Evolutionary conservation across 2,329 filamentous ascomycete genomes (phyloP).

Genomic region (Ophiostoma ips): DNA sequence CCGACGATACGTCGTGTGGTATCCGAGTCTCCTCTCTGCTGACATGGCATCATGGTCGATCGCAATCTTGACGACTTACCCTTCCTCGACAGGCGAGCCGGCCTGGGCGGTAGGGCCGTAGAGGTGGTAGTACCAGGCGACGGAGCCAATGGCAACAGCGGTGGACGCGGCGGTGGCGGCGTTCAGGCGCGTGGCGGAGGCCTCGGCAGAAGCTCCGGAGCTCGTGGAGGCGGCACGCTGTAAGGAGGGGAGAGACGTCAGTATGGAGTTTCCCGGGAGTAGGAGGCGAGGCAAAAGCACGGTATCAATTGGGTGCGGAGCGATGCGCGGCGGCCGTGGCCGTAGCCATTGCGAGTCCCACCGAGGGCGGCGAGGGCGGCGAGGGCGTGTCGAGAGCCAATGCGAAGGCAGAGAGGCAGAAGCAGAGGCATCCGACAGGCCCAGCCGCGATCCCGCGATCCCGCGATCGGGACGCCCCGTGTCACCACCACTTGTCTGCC

Average conservation of each 20-base stretch:
- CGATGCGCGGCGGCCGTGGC: not conserved
- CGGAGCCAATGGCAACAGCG: slow-evolving; percentile 71
- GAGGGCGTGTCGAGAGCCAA: not conserved
- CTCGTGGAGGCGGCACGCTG: slow-evolving; percentile 58
- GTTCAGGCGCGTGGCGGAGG: slow-evolving; percentile 68
- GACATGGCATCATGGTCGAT: not conserved
- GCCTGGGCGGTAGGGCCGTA: slow-evolving; percentile 82
- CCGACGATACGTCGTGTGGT: not conserved
- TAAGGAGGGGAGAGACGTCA: slow-evolving; percentile 2
- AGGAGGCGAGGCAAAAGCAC: not conserved
- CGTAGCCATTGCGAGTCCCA: not conserved
- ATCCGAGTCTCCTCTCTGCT: not conserved
- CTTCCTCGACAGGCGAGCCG: slow-evolving; percentile 90
- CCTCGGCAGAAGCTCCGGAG: slow-evolving; percentile 55
- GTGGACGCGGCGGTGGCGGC: slow-evolving; percentile 78
- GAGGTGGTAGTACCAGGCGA: slow-evolving; percentile 95
- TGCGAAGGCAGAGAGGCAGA: not conserved
- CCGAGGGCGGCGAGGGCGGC: not conserved
- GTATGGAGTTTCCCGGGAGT: not conserved
- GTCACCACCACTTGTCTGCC: not conserved
- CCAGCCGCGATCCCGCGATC: not conserved
- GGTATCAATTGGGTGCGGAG: not conserved
- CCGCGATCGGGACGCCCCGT: not conserved
- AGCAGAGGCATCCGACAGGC: not conserved
- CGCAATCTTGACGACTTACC: slow-evolving; percentile 58